A percentile compares a stretch with the other conserved stretches of the same genome.
These are phyloP conservation scores for Aechmea fasciata DNA, from an alignment of 176 grass and related monocot species.

Conservation along the genomic window DNA sequence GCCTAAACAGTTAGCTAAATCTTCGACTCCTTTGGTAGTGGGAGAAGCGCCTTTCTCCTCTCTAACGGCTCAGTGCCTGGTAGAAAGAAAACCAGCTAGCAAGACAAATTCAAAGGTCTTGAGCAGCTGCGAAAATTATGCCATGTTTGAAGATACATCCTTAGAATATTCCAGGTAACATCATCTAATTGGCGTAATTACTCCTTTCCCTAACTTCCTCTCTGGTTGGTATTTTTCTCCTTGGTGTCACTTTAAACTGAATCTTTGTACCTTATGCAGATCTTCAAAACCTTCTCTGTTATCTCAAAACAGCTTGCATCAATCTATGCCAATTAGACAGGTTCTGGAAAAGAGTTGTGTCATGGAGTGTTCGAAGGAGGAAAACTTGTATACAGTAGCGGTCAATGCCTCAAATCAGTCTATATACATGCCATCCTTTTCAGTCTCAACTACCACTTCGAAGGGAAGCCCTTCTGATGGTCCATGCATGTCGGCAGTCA, in stretches of 20 bases:
- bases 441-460: conserved; percentile 18
- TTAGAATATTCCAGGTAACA: conserved; percentile 33
- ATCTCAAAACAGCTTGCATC: conserved; percentile 24
- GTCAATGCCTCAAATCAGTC: conserved; percentile 12
- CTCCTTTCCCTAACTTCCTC: neutral
- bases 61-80: conserved; percentile 11
- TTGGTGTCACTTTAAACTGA: conserved; percentile 19
- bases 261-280: conserved; percentile 26
- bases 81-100: conserved; percentile 7
- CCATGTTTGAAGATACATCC: conserved; percentile 26
- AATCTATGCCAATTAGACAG: conserved; percentile 14
- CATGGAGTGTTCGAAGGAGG: conserved; percentile 13
- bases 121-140: conserved; percentile 1
- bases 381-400: conserved; percentile 15
- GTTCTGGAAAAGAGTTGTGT: conserved; percentile 22
- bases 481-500: conserved; percentile 26
- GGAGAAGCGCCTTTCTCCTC: conserved; percentile 9
- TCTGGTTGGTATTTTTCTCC: neutral
- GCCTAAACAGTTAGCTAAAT: conserved; percentile 10
- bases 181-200: neutral
- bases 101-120: conserved; percentile 13
- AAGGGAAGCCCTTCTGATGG: conserved; percentile 39
- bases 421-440: conserved; percentile 23
- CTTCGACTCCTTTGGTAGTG: conserved; percentile 19
- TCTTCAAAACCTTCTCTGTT: conserved; percentile 30